Base-by-base conservation (phyloP, 768 basidiomycete species). In the Russula earlei region DNA sequence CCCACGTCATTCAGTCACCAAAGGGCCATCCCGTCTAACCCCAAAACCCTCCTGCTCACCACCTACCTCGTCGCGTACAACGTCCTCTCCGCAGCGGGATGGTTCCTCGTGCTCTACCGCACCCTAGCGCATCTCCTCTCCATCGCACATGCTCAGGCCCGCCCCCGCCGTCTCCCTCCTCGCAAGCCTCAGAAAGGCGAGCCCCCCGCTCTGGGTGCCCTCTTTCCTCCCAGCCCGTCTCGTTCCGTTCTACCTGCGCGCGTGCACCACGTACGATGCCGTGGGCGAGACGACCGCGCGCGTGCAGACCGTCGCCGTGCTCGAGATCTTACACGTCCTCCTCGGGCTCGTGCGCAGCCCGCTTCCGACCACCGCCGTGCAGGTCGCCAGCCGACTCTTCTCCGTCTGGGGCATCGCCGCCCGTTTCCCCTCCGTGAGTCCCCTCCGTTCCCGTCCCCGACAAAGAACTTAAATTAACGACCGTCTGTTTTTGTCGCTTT, bases 401-500 rank as follows among this genome's bases (percentile, higher is more conserved):
- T 74, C 91, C 41, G 82, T 97, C 2, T 97, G 91, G 92, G 87
- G 82, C 20, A 77, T 97, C 55, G 79, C 81, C 0, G 77, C 82
- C 54, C 74, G 75, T 47, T 88, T 83, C 63, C 74, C 76, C 0
- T 67, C 72, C 59, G 89, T 90, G 60, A 64, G 79, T 74, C 45
- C 42, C 46, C 56, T 19, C 36, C 17, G 15, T 40, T 49, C 19
- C 27, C 5, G 3, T 31, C 5, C 8, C 14, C 5, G 0, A 11
- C n/a, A 15, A 46, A 19, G n/a, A 31, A 47, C 17, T 36, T 7
- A 38, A n/a, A 14, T 14, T 9, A 7, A 38, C 2, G 36, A 11
- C 12, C 12, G 5, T 14, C 14, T 17, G 17, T 37, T 37, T 38
- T 19, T 38, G 5, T n/a, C n/a, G n/a, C n/a, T n/a, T n/a, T n/a